Base-by-base conservation (phyloP, 2,329 filamentous ascomycete species). In the Phaeosphaeriaceae sp. region DNA sequence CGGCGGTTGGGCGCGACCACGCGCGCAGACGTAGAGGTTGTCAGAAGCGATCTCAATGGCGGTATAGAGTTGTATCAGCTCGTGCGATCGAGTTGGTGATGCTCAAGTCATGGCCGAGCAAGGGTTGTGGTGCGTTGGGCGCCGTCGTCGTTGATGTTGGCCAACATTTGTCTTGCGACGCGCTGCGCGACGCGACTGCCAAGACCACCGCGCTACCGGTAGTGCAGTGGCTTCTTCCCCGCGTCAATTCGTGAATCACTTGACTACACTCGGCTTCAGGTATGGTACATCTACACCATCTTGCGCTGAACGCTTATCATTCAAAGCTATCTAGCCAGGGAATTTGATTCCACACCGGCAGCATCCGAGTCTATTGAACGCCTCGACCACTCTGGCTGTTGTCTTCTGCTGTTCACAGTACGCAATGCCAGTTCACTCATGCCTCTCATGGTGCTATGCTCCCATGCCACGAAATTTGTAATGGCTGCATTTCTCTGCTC, bases 151-250 rank as follows among this genome's bases (percentile, higher is more conserved):
- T 59, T 30, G 53, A 40, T 53, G 50, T 49, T 52, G 47, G 48
- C 35, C 35, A 43, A 26, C 46, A 56, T 54, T 50, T 55, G 55
- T 52, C 63, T 59, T 51, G 62, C 64, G 60, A 70, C 68, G 66
- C 68, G 67, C 49, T 55, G 47, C 66, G 66, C 64, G 66, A 66
- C 66, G 67, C 67, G 67, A 52, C 57, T 63, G 65, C 64, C 64
- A 67, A 65, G 63, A 26, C 21, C 11, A 10, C n/a, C 46, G n/a
- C 47, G 24, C 24, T 30, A 21, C 17, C 24, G 43, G 19, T 23
- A 24, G 22, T n/a, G 13, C 13, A 35, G 7, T 35, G 7, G 30
- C 43, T n/a, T 7, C 19, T 47, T 47, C 44, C 44, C 44, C 44
- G 44, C 44, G 23, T 47, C 22, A 17, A 47, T 21, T 15, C 3